These are phyloP conservation scores for Rhizophagus clarus DNA, from an alignment of 192 early-diverging fungal genomes.

Conservation along the genomic window DNA sequence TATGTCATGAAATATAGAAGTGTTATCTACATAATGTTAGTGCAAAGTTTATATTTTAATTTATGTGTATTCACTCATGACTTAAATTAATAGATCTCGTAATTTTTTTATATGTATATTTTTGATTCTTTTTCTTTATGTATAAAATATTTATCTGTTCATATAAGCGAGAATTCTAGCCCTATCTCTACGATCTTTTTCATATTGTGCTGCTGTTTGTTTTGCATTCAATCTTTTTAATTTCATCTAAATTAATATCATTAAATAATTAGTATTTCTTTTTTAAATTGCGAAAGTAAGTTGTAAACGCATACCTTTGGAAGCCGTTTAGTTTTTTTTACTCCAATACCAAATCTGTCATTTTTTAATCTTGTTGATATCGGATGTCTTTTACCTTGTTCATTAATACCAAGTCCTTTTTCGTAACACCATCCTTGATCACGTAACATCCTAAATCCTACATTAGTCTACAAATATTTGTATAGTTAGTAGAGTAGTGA, in stretches of 20 bases:
- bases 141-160: slow-evolving; percentile 19
- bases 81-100: too few species aligned
- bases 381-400: slow-evolving; percentile 48
- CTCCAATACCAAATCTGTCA: slow-evolving; percentile 49
- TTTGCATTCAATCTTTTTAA: slow-evolving; percentile 36
- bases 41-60: too few species aligned
- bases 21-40: too few species aligned
- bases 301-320: slow-evolving; percentile 33
- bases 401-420: slow-evolving; percentile 47
- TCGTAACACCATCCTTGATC: slow-evolving; percentile 56
- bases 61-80: too few species aligned
- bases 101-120: too few species aligned
- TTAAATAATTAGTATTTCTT: too few species aligned
- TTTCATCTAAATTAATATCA: not conserved
- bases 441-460: slow-evolving; percentile 50
- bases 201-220: slow-evolving; percentile 35
- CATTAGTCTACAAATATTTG: slow-evolving; percentile 32
- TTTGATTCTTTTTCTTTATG: too few species aligned
- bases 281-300: slow-evolving; percentile 6
- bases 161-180: slow-evolving; percentile 41
- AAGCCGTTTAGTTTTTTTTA: slow-evolving; percentile 28
- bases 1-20: too few species aligned
- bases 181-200: slow-evolving; percentile 39
- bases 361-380: slow-evolving; percentile 48
- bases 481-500: too few species aligned